Evolutionary conservation across 1,284 basidiomycete genomes (phyloP), one percentile per base, ranked within the genome.

Genomic region (Microbotryum scabiosae): DNA sequence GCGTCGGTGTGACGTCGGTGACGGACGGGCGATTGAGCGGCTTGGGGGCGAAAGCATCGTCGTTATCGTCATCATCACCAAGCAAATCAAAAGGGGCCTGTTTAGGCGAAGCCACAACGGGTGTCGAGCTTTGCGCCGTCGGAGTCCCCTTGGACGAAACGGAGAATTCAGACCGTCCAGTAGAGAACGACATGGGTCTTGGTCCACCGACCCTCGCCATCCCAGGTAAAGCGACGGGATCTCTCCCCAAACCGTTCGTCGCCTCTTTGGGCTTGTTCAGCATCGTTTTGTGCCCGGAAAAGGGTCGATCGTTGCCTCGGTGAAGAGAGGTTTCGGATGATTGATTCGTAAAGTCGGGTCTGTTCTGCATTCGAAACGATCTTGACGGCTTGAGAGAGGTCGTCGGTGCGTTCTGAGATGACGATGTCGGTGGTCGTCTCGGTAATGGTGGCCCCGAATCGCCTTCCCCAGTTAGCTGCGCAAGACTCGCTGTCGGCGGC

Each of bases 321-420:
- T 57, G 53, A 30, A 68, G 70, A 14, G 63, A 66, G 7, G 70
- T 71, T 59, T 71, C 69, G 28, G 66, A 68, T 8, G 49, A 61
- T 51, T 66, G 60, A 25, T 59, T 63, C 26, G 70, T 68, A 49
- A 70, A 58, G 6, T 61, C 55, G 5, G 70, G 69, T 47, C 65
- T 68, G 50, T 7, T 20, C 56, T 28, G 36, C 36, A 41, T 41
- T 41, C 47, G 23, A 4, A 23, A n/a, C 14, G 28, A 49, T 16
- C 16, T 16, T n/a, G 47, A 28, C n/a, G 47, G 28, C 26, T 14
- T 49, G 28, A 49, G 23, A 21, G 47, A 49, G 21, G 47, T 28
- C 23, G 21, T 28, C 21, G 30, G 30, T 30, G 30, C 30, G 30
- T 30, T 30, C 30, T 9, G 30, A 30, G 8, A 9, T 30, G 30